Conservation (phyloP, 1,284 basidiomycete species). For the Singerocomus inundabilis region DNA sequence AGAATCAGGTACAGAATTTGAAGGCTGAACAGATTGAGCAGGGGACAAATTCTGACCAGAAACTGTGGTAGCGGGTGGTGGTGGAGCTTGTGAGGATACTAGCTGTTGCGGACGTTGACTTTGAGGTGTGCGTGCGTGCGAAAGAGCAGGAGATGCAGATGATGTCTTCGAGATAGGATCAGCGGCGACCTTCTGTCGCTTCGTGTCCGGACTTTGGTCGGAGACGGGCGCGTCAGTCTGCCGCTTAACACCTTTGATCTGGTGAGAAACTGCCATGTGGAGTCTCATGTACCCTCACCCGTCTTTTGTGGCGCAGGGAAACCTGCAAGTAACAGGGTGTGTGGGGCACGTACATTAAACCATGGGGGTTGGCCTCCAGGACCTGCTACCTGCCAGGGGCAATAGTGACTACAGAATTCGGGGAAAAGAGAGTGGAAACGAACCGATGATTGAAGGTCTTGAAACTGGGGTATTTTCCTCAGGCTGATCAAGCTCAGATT, state of each 20-base stretch:
- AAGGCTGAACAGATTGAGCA: conserved; percentile 7
- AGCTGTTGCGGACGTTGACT: conserved; percentile 20
- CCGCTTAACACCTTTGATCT: conserved; percentile 29
- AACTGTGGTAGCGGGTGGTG: conserved; percentile 3
- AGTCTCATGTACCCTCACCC: conserved; percentile 11
- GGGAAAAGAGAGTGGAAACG: conserved; percentile 18
- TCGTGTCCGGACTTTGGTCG: conserved; percentile 32
- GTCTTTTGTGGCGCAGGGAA: conserved; percentile 47
- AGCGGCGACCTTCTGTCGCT: conserved; percentile 28
- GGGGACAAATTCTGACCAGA: conserved; percentile 15
- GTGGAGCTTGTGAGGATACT: conserved; percentile 13
- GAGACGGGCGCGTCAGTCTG: conserved; percentile 16
- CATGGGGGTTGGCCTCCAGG: conserved; percentile 46
- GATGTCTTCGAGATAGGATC: conserved; percentile 24
- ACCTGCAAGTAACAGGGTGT: conserved; percentile 49
- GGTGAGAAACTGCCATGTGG: conserved; percentile 14
- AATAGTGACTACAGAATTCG: background rate
- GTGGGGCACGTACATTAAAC: conserved; percentile 49
- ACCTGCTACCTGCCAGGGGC: conserved; percentile 37
- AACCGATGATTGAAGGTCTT: conserved; percentile 53
- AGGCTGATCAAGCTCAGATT: conserved; percentile 54
- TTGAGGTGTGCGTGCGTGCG: conserved; percentile 19
- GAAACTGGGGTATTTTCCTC: conserved; percentile 45
- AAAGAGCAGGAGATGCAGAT: conserved; percentile 27
- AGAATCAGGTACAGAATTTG: conserved; percentile 6